Base-by-base conservation (phyloP, 106 monocot genomes). In the Platanthera zijinensis region DNA sequence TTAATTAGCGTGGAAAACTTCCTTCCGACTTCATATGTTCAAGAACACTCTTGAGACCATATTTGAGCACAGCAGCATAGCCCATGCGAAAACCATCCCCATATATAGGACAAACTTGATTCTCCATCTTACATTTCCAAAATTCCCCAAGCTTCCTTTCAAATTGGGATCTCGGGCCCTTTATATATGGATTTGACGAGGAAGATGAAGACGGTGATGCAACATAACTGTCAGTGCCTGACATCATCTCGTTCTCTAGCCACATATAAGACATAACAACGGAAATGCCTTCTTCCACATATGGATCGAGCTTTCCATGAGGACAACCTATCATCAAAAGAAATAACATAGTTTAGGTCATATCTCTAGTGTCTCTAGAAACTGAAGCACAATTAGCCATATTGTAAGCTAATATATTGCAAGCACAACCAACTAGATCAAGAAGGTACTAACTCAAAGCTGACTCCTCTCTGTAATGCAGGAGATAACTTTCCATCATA, bases 41-140 rank as follows among this genome's bases (percentile, higher is more conserved):
- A 7, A 93, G 90, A 5, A 90, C 88, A 22, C 67, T 39, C 57
- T 77, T 72, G 61, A 93, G 84, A 49, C 90, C 93, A 52, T 84
- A 88, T 32, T 77, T 68, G 19, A 69, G 66, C 6, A 93, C 90
- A 10, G 93, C 87, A 10, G 61, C 53, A 51, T 84, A 80, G 5
- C 80, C 93, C 21, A 83, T 82, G 59, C 93, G 75, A 77, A 93
- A 93, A 50, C 93, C 93, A 21, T 86, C 90, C 57, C 93, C 90
- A 57, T 93, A 93, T 8, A 74, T 86, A 5, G 78, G 8, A 7
- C 88, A 88, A 66, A 80, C n/a, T 75, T 90, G 88, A 0, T 74
- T 72, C 59, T 90, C 93, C 0, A 93, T 90, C 76, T 90, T 88
- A 75, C 86, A 71, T 61, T 90, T 93, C 79, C 86, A 84, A 72